Conservation (phyloP, 495 filamentous ascomycete genomes). For the Thozetella sp. region DNA sequence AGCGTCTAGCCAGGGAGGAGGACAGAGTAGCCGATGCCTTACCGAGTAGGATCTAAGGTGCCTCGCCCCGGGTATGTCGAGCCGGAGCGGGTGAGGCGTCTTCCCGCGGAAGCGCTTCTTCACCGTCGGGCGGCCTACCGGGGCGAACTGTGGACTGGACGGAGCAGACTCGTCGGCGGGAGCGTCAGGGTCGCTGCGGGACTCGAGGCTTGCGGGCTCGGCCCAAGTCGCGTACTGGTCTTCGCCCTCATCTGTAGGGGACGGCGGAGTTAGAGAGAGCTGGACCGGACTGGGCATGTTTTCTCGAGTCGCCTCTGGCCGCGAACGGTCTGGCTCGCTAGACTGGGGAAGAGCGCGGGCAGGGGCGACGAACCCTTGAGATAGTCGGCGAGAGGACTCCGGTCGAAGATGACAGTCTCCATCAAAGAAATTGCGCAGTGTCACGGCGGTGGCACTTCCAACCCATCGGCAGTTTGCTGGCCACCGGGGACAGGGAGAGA, state of each 20-base stretch:
- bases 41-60: slow-evolving; percentile 36
- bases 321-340: background rate
- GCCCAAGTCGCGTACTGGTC: slow-evolving; percentile 38
- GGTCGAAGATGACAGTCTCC: slow-evolving; percentile 90
- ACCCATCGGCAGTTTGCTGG: slow-evolving; percentile 28
- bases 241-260: slow-evolving; percentile 37
- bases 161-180: slow-evolving; percentile 40
- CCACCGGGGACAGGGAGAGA: slow-evolving; percentile 8
- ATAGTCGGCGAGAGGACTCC: slow-evolving; percentile 90
- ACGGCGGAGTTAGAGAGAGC: slow-evolving; percentile 7
- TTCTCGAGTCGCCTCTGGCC: slow-evolving; percentile 1
- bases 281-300: background rate
- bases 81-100: slow-evolving; percentile 61
- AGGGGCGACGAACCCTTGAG: slow-evolving; percentile 73
- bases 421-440: slow-evolving; percentile 54
- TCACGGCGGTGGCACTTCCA: slow-evolving; percentile 26
- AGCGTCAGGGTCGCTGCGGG: slow-evolving; percentile 33
- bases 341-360: background rate
- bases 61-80: slow-evolving; percentile 53
- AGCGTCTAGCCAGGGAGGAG: background rate
- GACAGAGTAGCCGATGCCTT: slow-evolving; percentile 5
- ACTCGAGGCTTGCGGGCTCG: slow-evolving; percentile 42
- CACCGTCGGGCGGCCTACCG: slow-evolving; percentile 69
- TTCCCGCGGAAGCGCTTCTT: slow-evolving; percentile 67
- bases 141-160: slow-evolving; percentile 68